A percentile compares a stretch with the other conserved stretches of the same genome.
These are phyloP conservation scores for Nicotiana otophora DNA, from an alignment of 257 asterid species.

Conservation along the genomic window DNA sequence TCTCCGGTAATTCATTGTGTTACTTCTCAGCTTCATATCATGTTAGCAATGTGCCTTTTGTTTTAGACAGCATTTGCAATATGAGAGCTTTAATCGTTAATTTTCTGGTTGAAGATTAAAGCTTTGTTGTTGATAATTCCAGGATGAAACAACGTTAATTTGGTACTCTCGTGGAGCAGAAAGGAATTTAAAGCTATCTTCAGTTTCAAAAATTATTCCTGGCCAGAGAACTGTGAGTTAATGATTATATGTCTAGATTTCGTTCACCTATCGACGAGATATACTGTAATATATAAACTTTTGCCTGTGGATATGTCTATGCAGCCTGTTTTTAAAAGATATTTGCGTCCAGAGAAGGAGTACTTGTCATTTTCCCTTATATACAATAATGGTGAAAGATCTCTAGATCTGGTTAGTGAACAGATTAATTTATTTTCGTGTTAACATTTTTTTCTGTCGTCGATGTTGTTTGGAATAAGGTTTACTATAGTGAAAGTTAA, in stretches of 20 bases:
- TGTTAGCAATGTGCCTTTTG: neutral
- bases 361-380: slow-evolving; percentile 86
- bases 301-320: slow-evolving; percentile 15
- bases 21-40: neutral
- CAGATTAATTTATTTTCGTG: neutral
- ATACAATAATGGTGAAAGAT: slow-evolving; percentile 84
- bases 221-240: slow-evolving; percentile 98
- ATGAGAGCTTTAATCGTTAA: neutral
- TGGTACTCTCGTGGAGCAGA: slow-evolving; percentile 90
- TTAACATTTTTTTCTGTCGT: neutral
- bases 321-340: slow-evolving; percentile 95
- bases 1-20: slow-evolving; percentile 62
- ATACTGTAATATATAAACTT: slow-evolving; percentile 4
- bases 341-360: slow-evolving; percentile 93
- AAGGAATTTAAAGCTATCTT: slow-evolving; percentile 70
- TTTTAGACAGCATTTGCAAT: neutral
- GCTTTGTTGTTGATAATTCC: slow-evolving; percentile 22
- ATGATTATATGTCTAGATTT: slow-evolving; percentile 11
- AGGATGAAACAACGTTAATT: slow-evolving; percentile 85
- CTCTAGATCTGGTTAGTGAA: slow-evolving; percentile 84
- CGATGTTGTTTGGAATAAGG: neutral
- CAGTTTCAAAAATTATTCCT: slow-evolving; percentile 76
- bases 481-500: neutral
- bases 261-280: neutral
- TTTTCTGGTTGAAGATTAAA: neutral